Conservation (phyloP, 495 filamentous ascomycete genomes). For the Penicillium coprophilum region DNA sequence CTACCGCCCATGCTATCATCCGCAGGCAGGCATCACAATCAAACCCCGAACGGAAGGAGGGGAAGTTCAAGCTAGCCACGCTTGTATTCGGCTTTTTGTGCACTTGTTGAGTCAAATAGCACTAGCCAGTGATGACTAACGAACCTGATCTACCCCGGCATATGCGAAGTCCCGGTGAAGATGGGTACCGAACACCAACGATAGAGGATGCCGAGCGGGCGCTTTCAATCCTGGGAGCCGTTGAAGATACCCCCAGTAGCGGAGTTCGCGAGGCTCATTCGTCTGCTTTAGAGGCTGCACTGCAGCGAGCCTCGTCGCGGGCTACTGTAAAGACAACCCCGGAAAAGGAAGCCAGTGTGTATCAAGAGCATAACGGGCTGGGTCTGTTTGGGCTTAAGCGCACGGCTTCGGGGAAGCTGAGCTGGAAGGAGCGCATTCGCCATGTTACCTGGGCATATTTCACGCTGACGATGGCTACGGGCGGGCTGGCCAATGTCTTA, state of each 20-base stretch:
- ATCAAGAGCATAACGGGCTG: constrained; percentile 16
- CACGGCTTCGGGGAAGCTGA: constrained; percentile 24
- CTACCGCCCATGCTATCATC: not conserved
- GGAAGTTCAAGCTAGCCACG: not conserved
- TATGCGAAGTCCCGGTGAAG: constrained; percentile 43
- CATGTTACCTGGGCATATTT: constrained; percentile 70
- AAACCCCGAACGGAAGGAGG: not conserved
- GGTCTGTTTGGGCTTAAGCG: not conserved
- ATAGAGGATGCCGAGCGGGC: constrained; percentile 46
- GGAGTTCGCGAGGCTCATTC: constrained; percentile 34
- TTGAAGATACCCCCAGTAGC: constrained; percentile 12
- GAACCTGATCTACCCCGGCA: constrained; percentile 37
- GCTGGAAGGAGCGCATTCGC: constrained; percentile 50
- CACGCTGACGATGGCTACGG: constrained; percentile 78
- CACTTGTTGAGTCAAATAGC: not conserved
- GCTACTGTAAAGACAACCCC: constrained; percentile 11
- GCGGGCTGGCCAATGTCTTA: constrained; percentile 78
- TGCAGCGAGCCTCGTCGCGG: constrained; percentile 27
- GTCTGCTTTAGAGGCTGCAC: constrained; percentile 31
- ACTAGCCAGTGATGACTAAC: constrained; percentile 19
- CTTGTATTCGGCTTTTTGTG: not conserved
- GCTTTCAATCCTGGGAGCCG: constrained; percentile 18
- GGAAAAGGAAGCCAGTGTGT: constrained; percentile 8
- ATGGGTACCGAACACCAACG: constrained; percentile 52
- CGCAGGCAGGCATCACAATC: not conserved